Evolutionary conservation across 1,284 basidiomycete genomes (phyloP), one percentile per base, ranked within the genome.

Genomic region (Somion occarium): DNA sequence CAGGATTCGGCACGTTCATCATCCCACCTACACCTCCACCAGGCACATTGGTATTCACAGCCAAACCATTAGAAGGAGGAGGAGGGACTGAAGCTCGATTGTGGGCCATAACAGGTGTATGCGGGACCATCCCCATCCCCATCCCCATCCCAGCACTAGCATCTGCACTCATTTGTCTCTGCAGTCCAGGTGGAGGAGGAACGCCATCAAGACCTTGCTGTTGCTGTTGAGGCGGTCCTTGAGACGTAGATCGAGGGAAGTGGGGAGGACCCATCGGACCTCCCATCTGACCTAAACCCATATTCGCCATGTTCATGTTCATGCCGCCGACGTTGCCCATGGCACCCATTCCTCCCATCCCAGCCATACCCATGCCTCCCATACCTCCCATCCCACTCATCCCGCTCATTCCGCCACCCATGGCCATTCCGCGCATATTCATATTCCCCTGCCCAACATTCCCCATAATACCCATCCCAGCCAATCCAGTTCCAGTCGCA

Each of bases 221-320:
- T 46, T 53, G 48, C 39, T 30, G 38, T 15, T 18, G 5, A 44
- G 4, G 19, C 9, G 46, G 47, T 2, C 47, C 47, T 49, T 49
- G 39, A 2, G 41, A 44, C 19, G 51, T 47, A 26, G 55, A 49
- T 15, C 62, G 53, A n/a, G 60, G 57, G 18, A 61, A 38, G 23
- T 56, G 49, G 37, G 63, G 61, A 13, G 62, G 64, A 24, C 62
- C 61, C 64, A 64, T 64, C 58, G 60, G 56, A 9, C 62, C 60
- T 2, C 57, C 56, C 58, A 24, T 59, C 59, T 34, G 54, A 56
- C 52, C 58, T 49, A 7, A 54, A 27, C 26, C 43, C 46, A 18
- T 30, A 12, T 34, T 37, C 9, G 7, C 9, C 20, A 27, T 22
- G 43, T 44, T 44, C 51, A 56, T 45, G 27, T 22, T 50, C 48